These are phyloP conservation scores for Clavispora vitiphila DNA, from an alignment of 805 yeast species.

Conservation along the genomic window DNA sequence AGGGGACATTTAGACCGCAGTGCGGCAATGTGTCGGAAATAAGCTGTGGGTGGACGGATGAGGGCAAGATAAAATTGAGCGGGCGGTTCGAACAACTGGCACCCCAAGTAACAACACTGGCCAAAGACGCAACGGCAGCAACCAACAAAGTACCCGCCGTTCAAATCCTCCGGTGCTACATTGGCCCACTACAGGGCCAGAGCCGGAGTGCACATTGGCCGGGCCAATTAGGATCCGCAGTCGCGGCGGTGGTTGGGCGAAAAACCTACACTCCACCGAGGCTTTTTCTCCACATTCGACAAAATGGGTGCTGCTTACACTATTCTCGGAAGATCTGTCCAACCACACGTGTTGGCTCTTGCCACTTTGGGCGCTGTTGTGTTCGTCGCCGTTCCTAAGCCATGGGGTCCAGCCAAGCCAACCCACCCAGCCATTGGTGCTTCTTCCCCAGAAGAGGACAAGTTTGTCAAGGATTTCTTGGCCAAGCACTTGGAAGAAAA, in stretches of 20 bases:
- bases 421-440: conserved; percentile 69
- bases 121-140: too few relatives aligned
- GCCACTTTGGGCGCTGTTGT: conserved; percentile 73
- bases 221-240: conserved; percentile 1
- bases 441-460: conserved; percentile 81
- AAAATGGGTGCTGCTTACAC: conserved; percentile 79
- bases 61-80: too few relatives aligned
- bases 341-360: conserved; percentile 76
- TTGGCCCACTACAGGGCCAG: neutral
- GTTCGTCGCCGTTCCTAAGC: conserved; percentile 63
- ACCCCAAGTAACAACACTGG: neutral
- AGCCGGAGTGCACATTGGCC: neutral
- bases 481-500: conserved; percentile 37
- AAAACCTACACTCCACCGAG: neutral
- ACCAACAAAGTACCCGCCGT: too few relatives aligned
- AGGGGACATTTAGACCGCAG: too few relatives aligned
- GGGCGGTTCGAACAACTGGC: too few relatives aligned
- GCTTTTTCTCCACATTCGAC: conserved; percentile 1
- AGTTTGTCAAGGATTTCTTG: conserved; percentile 68
- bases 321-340: conserved; percentile 79
- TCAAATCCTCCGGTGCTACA: too few relatives aligned
- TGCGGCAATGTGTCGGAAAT: too few relatives aligned
- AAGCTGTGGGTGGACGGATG: too few relatives aligned
- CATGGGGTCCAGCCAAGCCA: conserved; percentile 61
- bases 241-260: neutral